A percentile compares a stretch with the other conserved stretches of the same genome.
phyloP scores from a whole-genome alignment of 306 rosid genomes.

The Corylus heterophylla region DNA sequence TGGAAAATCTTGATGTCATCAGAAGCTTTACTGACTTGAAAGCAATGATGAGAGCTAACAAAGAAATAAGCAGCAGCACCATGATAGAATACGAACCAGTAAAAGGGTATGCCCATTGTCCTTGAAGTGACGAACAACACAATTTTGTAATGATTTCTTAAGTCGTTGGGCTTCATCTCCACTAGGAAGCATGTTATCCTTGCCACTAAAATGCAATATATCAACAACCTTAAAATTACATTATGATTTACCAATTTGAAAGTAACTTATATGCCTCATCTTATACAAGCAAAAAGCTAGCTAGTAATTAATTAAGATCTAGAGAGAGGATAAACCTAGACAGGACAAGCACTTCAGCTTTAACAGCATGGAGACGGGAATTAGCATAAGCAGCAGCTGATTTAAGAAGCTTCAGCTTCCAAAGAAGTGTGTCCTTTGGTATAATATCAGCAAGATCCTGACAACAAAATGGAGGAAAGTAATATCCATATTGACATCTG shows the following conservation, averaged over 20 bases:
- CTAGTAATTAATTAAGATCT: background rate
- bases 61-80: background rate
- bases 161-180: slow-evolving; percentile 75
- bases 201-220: slow-evolving; percentile 62
- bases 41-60: background rate
- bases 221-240: slow-evolving; percentile 24
- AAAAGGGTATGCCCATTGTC: slow-evolving; percentile 92
- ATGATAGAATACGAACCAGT: slow-evolving; percentile 44
- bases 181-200: slow-evolving; percentile 93
- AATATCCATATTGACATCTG: slow-evolving; percentile 14
- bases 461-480: slow-evolving; percentile 27
- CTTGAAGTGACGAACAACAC: slow-evolving; percentile 66
- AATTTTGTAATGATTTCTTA: slow-evolving; percentile 44
- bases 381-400: slow-evolving; percentile 89
- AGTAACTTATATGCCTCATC: slow-evolving; percentile 20
- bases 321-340: slow-evolving; percentile 65
- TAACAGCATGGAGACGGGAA: slow-evolving; percentile 94
- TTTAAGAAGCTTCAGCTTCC: slow-evolving; percentile 92
- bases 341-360: slow-evolving; percentile 91
- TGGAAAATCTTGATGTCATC: background rate
- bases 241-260: slow-evolving; percentile 19
- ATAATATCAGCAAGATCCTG: slow-evolving; percentile 71
- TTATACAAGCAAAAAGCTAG: slow-evolving; percentile 5
- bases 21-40: background rate
- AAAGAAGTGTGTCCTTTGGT: slow-evolving; percentile 77